Conservation (phyloP, 169 alveolate genomes). For the Plasmodium gaboni region DNA sequence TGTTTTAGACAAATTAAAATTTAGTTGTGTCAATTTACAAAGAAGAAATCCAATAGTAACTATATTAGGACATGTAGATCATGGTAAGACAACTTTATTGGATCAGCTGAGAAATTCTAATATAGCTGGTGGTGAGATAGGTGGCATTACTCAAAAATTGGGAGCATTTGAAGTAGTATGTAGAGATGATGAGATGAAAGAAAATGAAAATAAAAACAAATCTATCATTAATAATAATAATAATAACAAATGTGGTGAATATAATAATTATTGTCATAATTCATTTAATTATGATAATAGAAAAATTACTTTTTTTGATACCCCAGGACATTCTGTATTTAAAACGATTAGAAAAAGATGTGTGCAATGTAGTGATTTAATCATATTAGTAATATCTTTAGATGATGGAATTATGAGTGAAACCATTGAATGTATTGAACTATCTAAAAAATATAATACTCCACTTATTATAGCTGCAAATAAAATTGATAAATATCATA, state of each 20-base stretch:
- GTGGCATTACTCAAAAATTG: conserved; percentile 95
- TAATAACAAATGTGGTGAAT: no score
- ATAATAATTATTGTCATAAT: no score
- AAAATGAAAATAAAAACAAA: no score
- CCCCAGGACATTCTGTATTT: conserved; percentile 98
- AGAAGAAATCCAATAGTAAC: conserved; percentile 94
- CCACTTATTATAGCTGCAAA: conserved; percentile 93
- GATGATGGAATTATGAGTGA: conserved; percentile 96
- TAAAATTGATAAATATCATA: conserved; percentile 88
- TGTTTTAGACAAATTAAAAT: conserved; percentile 91
- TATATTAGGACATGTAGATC: conserved; percentile 98
- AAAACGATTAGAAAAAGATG: conserved; percentile 94
- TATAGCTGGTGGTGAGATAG: conserved; percentile 89
- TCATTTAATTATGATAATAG: conserved; percentile 71
- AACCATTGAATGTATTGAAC: conserved; percentile 93
- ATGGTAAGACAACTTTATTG: conserved; percentile 97
- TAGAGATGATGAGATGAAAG: conserved; percentile 13
- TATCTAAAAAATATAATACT: conserved; percentile 82
- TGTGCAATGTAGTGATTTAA: conserved; percentile 94
- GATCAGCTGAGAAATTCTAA: conserved; percentile 85
- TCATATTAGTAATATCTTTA: conserved; percentile 94
- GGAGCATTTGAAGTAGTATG: conserved; percentile 93
- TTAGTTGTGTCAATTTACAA: conserved; percentile 87
- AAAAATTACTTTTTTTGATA: conserved; percentile 92
- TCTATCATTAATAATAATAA: no score